Base-by-base conservation (phyloP, 2,329 filamentous ascomycete species). In the Dothideomycetes sp. region DNA sequence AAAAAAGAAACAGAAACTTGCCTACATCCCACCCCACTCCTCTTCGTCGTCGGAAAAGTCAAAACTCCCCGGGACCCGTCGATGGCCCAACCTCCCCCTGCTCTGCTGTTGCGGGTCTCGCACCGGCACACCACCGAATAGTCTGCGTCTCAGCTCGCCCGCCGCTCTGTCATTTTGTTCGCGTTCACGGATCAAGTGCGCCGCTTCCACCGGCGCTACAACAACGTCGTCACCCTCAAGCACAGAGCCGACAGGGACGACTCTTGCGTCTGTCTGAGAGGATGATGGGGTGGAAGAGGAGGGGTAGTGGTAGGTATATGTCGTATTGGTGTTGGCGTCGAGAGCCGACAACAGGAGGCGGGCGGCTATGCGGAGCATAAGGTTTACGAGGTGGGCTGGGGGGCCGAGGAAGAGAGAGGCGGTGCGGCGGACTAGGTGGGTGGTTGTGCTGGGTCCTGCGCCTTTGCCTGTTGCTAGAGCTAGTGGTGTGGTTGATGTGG, bases 281-380 rank as follows among this genome's bases (percentile, higher is more conserved):
- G n/a, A n/a, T n/a, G n/a, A n/a, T n/a, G n/a, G n/a, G n/a, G n/a
- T n/a, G n/a, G n/a, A n/a, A n/a, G n/a, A n/a, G 27, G 24, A 27
- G 22, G 37, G 37, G 37, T 31, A 31, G 4, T 43, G 37, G 36
- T 38, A 41, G n/a, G n/a, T n/a, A n/a, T n/a, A n/a, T n/a, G n/a
- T n/a, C n/a, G n/a, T n/a, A n/a, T n/a, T n/a, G n/a, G n/a, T n/a
- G 31, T 31, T 38, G 15, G 35, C 37, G 22, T 12, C 22, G 22
- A 3, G 34, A 34, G 31, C 37, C 36, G 3, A 39, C 41, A 4
- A 47, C 45, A 94, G 85, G 45, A 94, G 85, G 45, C 75, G 78
- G 0, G 83, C 79, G 1, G 87, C 84, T 41, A 94, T 84, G 41
- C 78, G 77, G 4, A 94, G 71, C 70, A 94, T 87, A 31, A 94